A percentile compares a stretch with the other conserved stretches of the same genome.
These are phyloP conservation scores for Volvox carteri DNA, from an alignment of 163 green algal genomes.

Conservation along the genomic window DNA sequence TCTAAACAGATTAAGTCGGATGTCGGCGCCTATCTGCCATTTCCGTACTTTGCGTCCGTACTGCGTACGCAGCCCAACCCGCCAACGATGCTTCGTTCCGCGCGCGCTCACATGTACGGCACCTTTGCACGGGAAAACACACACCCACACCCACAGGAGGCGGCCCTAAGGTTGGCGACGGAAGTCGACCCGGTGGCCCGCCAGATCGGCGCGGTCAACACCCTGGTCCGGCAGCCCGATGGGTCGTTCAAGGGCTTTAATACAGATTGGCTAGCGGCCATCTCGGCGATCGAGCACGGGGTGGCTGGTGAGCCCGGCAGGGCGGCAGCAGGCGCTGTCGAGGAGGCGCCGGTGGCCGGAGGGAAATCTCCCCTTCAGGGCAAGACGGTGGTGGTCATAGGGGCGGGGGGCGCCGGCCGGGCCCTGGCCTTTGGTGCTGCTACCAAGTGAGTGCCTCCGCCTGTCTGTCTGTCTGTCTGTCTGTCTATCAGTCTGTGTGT, in stretches of 20 bases:
- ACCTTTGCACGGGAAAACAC: too few species aligned
- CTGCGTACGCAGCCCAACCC: too few species aligned
- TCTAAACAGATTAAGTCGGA: too few species aligned
- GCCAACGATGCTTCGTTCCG: too few species aligned
- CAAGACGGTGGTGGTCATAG: constrained; percentile 92
- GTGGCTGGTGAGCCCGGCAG: constrained; percentile 53
- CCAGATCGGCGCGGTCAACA: constrained; percentile 96
- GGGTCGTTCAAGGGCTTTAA: constrained; percentile 86
- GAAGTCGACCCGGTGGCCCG: constrained; percentile 85
- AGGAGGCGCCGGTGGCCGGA: not conserved
- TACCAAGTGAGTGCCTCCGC: constrained; percentile 56
- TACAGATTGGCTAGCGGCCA: constrained; percentile 95
- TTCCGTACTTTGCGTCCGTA: too few species aligned
- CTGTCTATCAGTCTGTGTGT: too few species aligned
- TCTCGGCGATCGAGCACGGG: constrained; percentile 72
- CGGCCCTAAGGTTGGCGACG: constrained; percentile 75
- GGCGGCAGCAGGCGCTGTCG: constrained; percentile 33
- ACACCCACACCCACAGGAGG: constrained; percentile 73
- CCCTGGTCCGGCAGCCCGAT: constrained; percentile 86
- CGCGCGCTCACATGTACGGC: too few species aligned
- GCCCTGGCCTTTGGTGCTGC: constrained; percentile 94
- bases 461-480: too few species aligned
- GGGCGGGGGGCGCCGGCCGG: constrained; percentile 92
- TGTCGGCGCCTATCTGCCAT: too few species aligned
- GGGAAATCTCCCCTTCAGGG: constrained; percentile 70